Evolutionary conservation across 768 basidiomycete genomes (phyloP), one percentile per base, ranked within the genome.

Genomic region (Macrolepiota dolichaula): DNA sequence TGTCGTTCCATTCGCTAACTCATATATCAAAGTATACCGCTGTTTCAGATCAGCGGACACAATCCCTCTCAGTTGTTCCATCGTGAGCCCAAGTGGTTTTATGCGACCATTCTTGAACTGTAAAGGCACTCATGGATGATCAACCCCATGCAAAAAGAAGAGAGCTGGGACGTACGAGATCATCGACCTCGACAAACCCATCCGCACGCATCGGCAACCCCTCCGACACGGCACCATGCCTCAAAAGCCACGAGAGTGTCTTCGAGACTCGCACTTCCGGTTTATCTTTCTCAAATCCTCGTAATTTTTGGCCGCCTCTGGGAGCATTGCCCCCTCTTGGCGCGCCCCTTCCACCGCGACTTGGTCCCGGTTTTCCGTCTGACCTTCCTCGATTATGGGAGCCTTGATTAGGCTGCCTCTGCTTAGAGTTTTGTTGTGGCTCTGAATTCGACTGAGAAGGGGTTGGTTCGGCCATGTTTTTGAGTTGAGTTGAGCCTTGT

Each of bases 171-270:
- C 91, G 67, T 69, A 97, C 96, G 66, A 98, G 77, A 64, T 96
- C 93, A 2, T 78, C 74, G 5, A 98, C 91, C 64, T 82, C 82
- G 2, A 94, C 86, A 69, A 88, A 98, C 15, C 96, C 96, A 68
- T 98, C 96, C 32, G 79, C 69, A 6, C 96, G 84, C 77, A 98
- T 89, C 3, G 76, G 67, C 4, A 98, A 70, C 0, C 88, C 85
- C 63, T 96, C 88, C 40, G 83, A 85, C 64, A 84, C 78, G 19
- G 95, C 94, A 0, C 90, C 93, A 71, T 98, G 96, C 19, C 59
- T 53, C n/a, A 98, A 83, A 25, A 98, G 77, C 83, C 90, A 98
- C 0, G 94, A 89, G 9, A 98, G 75, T 0, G 92, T 91, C 73
- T 97, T 98, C 13, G 92, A 94, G 13, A 91, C 66, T 11, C 85